A percentile compares a stretch with the other conserved stretches of the same genome.
phyloP scores from a whole-genome alignment of 352 stramenopile species.

The Globisporangium spiculum region DNA sequence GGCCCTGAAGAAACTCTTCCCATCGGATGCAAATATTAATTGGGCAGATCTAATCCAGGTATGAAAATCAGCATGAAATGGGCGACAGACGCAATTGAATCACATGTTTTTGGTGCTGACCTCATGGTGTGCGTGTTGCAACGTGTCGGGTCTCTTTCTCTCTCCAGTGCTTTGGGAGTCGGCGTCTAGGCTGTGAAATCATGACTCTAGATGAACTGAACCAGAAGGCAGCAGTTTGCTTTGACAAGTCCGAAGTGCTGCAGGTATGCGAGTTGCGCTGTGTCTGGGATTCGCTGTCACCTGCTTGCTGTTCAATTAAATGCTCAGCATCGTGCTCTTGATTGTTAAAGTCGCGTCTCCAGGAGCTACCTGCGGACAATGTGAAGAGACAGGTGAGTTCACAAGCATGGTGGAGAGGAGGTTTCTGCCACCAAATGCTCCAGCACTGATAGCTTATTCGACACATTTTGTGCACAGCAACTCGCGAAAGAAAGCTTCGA shows the following conservation, averaged over 20 bases:
- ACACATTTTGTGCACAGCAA: slow-evolving; percentile 17
- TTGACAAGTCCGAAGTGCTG: slow-evolving; percentile 31
- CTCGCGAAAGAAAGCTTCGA: slow-evolving; percentile 36
- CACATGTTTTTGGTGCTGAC: too few species aligned
- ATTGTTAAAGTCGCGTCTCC: slow-evolving; percentile 8
- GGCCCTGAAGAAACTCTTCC: slow-evolving; percentile 13
- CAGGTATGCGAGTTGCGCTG: slow-evolving; percentile 22
- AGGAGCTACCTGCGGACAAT: slow-evolving; percentile 12
- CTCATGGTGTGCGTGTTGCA: too few species aligned
- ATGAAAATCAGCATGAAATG: not conserved
- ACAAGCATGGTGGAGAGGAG: not conserved
- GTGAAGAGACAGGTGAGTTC: not conserved
- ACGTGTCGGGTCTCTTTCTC: not conserved
- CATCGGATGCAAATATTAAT: slow-evolving; percentile 2
- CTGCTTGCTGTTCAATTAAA: not conserved
- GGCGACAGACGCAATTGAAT: too few species aligned
- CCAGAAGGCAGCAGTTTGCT: slow-evolving; percentile 28
- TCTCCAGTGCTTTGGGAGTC: slow-evolving; percentile 25
- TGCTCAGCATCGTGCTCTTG: not conserved
- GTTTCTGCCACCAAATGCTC: not conserved
- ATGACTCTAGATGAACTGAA: slow-evolving; percentile 26
- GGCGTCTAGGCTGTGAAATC: slow-evolving; percentile 28
- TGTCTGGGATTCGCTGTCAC: not conserved
- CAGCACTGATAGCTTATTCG: not conserved
- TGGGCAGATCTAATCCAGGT: slow-evolving; percentile 21